phyloP scores from a whole-genome alignment of 805 yeast species.

The Saccharomyces eubayanus region DNA sequence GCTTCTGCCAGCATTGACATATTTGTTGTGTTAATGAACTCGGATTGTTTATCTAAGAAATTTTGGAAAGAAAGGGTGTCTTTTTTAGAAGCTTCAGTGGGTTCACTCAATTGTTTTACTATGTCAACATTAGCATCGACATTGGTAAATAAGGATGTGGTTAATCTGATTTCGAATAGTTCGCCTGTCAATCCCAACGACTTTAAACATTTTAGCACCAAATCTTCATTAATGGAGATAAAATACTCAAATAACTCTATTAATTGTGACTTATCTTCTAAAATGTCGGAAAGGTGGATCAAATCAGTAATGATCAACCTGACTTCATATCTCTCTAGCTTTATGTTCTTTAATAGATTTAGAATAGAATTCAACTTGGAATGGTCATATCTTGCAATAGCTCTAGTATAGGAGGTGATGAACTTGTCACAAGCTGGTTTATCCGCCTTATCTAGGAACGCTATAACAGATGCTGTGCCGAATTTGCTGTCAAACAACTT shows the following conservation, averaged over 20 bases:
- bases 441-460: slow-evolving; percentile 21
- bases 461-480: slow-evolving; percentile 11
- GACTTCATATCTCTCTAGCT: slow-evolving; percentile 33
- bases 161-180: slow-evolving; percentile 54
- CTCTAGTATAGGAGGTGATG: slow-evolving; percentile 37
- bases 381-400: slow-evolving; percentile 38
- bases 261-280: slow-evolving; percentile 34
- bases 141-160: slow-evolving; percentile 45
- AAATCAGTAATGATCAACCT: slow-evolving; percentile 34
- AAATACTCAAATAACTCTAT: slow-evolving; percentile 36
- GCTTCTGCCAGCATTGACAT: slow-evolving; percentile 29
- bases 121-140: slow-evolving; percentile 25
- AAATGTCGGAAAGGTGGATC: slow-evolving; percentile 31
- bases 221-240: slow-evolving; percentile 30
- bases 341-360: slow-evolving; percentile 29
- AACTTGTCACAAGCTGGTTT: slow-evolving; percentile 34
- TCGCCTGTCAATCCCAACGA: slow-evolving; percentile 34
- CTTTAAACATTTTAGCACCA: slow-evolving; percentile 34
- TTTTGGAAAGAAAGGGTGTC: slow-evolving; percentile 24
- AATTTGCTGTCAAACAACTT: slow-evolving; percentile 26
- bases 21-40: slow-evolving; percentile 23
- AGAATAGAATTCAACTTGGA: slow-evolving; percentile 32
- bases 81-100: slow-evolving; percentile 20
- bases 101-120: slow-evolving; percentile 18
- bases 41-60: slow-evolving; percentile 25